Evolutionary conservation across 495 filamentous ascomycete genomes (phyloP).

Genomic region (Rostrohypoxylon terebratum): DNA sequence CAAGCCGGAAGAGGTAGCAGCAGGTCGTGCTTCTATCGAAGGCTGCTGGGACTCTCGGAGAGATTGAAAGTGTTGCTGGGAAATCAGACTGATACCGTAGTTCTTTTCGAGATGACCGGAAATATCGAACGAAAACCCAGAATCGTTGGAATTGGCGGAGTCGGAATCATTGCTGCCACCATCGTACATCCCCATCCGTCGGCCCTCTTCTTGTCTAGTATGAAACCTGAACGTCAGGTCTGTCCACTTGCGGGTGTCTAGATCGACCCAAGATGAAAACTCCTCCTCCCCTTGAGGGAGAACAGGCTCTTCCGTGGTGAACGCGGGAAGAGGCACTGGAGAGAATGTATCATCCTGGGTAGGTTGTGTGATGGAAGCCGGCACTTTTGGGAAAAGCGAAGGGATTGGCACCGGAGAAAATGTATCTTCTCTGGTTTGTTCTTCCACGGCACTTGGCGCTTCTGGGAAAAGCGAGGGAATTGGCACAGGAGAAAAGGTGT

Average conservation of each 20-base stretch:
- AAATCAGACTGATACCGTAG: not conserved
- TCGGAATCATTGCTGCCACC: not conserved
- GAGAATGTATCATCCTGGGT: not conserved
- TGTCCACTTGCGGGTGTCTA: slow-evolving; percentile 2
- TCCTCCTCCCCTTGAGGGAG: not conserved
- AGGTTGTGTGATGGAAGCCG: not conserved
- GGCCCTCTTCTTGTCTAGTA: not conserved
- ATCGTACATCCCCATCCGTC: not conserved
- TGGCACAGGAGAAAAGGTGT: not conserved
- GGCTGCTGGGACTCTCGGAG: not conserved
- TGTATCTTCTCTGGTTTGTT: not conserved
- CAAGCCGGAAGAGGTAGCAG: slow-evolving; percentile 19
- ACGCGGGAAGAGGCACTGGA: not conserved
- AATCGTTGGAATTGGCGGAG: not conserved
- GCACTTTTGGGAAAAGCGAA: not conserved
- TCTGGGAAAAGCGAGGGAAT: not conserved
- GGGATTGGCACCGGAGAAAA: not conserved
- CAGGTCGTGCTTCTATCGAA: not conserved
- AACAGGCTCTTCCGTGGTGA: not conserved
- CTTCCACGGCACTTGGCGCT: not conserved
- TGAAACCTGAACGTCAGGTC: slow-evolving; percentile 1
- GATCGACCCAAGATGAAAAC: slow-evolving; percentile 7
- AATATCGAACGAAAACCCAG: slow-evolving; percentile 1
- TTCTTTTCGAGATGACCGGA: not conserved
- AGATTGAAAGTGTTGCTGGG: slow-evolving; percentile 10